A percentile compares a stretch with the other conserved stretches of the same genome.
Conservation (phyloP, 805 yeast species). For the Cyberlindnera nakhonratchasimensis region DNA sequence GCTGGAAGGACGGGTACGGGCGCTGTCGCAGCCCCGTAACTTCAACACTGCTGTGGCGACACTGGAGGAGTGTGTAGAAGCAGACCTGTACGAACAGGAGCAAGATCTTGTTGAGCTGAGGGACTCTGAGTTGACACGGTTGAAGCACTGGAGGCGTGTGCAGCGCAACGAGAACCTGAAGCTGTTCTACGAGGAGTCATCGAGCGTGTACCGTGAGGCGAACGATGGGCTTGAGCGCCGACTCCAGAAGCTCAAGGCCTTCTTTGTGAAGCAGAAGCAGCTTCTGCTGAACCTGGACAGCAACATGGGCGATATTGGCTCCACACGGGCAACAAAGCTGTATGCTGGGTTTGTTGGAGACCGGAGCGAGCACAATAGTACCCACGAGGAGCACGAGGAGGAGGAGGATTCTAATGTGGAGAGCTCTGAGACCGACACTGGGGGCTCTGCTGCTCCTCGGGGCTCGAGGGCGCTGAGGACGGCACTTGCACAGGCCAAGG, state of each 20-base stretch:
- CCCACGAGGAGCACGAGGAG: neutral
- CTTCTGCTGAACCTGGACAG: slow-evolving; percentile 27
- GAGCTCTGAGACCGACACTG: slow-evolving; percentile 22
- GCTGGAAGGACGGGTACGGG: slow-evolving; percentile 2
- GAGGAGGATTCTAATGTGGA: slow-evolving; percentile 4
- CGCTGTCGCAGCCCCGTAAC: slow-evolving; percentile 5
- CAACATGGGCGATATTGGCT: slow-evolving; percentile 29
- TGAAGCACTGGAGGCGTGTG: slow-evolving; percentile 27
- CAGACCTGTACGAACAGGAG: slow-evolving; percentile 15
- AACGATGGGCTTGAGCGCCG: slow-evolving; percentile 28
- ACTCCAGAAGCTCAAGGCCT: slow-evolving; percentile 32
- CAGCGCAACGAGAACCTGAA: slow-evolving; percentile 26
- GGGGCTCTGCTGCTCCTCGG: neutral
- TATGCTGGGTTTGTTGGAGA: slow-evolving; percentile 27
- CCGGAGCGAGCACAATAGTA: neutral
- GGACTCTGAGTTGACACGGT: slow-evolving; percentile 31
- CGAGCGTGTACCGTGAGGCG: slow-evolving; percentile 28
- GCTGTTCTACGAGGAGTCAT: slow-evolving; percentile 25
- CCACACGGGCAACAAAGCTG: slow-evolving; percentile 29
- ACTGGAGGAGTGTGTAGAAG: slow-evolving; percentile 6
- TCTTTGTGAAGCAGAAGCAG: slow-evolving; percentile 30
- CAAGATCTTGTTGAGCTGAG: slow-evolving; percentile 33
- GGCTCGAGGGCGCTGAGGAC: neutral
- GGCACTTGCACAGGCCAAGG: neutral
- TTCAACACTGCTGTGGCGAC: slow-evolving; percentile 7